Conservation (phyloP, 1,284 basidiomycete species). For the Cryptococcus amylolentus region DNA sequence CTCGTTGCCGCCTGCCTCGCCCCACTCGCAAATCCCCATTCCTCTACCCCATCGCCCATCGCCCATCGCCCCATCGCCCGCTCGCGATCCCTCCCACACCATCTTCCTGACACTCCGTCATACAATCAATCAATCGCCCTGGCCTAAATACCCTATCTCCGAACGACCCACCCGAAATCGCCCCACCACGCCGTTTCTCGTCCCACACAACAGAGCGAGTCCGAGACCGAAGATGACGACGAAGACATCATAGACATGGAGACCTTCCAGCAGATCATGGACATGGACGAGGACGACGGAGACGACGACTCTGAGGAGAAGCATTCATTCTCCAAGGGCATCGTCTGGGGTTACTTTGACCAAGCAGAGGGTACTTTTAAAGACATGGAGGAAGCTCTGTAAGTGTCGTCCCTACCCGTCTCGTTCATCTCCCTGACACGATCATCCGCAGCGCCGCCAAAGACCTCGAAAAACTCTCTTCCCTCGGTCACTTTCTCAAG, state of each 20-base stretch:
- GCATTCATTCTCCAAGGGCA: constrained; percentile 71
- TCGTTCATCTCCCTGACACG: not conserved
- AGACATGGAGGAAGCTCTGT: constrained; percentile 76
- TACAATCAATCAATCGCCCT: too few relatives aligned
- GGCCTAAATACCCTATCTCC: too few relatives aligned
- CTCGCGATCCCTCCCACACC: too few relatives aligned
- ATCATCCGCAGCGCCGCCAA: constrained; percentile 53
- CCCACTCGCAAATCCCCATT: too few relatives aligned
- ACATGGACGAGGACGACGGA: constrained; percentile 73
- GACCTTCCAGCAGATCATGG: constrained; percentile 77
- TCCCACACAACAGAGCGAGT: too few relatives aligned
- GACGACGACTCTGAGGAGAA: constrained; percentile 51
- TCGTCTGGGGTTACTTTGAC: constrained; percentile 75
- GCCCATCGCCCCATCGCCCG: too few relatives aligned
- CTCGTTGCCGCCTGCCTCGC: too few relatives aligned
- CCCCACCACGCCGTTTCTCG: too few relatives aligned
- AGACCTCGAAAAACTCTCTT: constrained; percentile 65
- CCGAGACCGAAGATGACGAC: not conserved
- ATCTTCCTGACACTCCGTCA: too few relatives aligned
- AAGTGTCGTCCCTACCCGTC: constrained; percentile 6
- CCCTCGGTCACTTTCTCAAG: constrained; percentile 87
- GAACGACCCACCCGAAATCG: too few relatives aligned
- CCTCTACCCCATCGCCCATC: too few relatives aligned
- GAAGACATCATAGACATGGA: constrained; percentile 65
- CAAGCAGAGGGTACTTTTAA: constrained; percentile 72